Base-by-base conservation (phyloP, 495 filamentous ascomycete genomes). In the Pseudoneurospora amorphoporcata region DNA sequence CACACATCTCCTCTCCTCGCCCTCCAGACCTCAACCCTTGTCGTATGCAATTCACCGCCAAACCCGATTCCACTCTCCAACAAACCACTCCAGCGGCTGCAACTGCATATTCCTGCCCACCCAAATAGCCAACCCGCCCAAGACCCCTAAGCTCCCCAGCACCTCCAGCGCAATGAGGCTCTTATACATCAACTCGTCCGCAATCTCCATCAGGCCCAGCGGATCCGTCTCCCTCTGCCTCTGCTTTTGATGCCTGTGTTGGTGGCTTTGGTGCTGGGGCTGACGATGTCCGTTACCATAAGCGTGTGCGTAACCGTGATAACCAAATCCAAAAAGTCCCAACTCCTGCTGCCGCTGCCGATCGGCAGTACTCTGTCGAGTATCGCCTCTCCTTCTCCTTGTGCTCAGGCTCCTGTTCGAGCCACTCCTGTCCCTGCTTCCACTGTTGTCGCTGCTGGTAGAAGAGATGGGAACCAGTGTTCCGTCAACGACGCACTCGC, bases 141-240 rank as follows among this genome's bases (percentile, higher is more conserved):
- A 79, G 19, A 95, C 83, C 0, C 93, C 90, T 68, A 92, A 84
- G 47, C 89, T 88, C 1, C 93, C 91, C n/a, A 95, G 83, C 14
- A 97, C 86, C 80, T 93, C 90, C n/a, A 96, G 80, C 3, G 91
- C 87, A 68, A 89, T 73, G 87, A 91, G 90, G 2, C 92, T 88
- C 72, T 85, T 88, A 37, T 85, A 84, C 72, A 86, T 87, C 72
- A 96, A 76, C 38, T 90, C 88, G n/a, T 90, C 90, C 10, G 87
- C 87, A 77, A 92, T 88, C 72, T 89, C 85, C 72, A 94, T 83
- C 32, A 97, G 75, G 3, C 93, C 93, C 0, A 97, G 83, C 7
- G 94, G 94, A 79, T 97, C 94, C 71, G 91, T 77, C 70, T 84
- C 78, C 17, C 40, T 43, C 38, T 68, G 74, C 70, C 80, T 89